Conservation (phyloP, 495 filamentous ascomycete genomes). For the Tetracladium setigerum region DNA sequence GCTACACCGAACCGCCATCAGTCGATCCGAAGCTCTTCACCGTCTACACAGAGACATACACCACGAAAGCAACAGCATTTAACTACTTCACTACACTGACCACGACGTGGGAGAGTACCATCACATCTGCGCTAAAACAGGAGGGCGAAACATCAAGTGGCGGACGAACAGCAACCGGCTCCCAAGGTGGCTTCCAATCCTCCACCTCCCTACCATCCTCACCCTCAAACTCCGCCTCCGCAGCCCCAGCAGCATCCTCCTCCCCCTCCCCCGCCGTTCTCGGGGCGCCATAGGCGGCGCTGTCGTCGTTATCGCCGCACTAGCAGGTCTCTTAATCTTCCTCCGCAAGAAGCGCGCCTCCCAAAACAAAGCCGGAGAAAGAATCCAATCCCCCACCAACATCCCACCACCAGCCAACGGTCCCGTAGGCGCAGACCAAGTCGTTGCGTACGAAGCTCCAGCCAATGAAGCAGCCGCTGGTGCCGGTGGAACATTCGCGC, state of each 20-base stretch:
- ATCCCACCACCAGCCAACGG: constrained; percentile 10
- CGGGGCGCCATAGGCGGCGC: constrained; percentile 2
- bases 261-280: neutral
- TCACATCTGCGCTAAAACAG: neutral
- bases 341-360: neutral
- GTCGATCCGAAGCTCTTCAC: constrained; percentile 5
- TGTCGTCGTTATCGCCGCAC: neutral
- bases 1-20: constrained; percentile 11
- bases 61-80: neutral
- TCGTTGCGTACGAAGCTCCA: constrained; percentile 9
- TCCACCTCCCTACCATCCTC: neutral
- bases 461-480: neutral
- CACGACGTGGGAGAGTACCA: constrained; percentile 8
- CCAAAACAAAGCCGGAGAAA: neutral
- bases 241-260: neutral
- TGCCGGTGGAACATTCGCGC: neutral
- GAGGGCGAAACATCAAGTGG: neutral
- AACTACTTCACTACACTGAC: constrained; percentile 5
- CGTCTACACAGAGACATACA: constrained; percentile 2
- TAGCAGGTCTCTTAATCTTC: neutral
- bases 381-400: neutral
- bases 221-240: neutral
- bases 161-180: neutral
- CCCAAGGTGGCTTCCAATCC: neutral
- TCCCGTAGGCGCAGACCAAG: constrained; percentile 13